Evolutionary conservation across 2,329 filamentous ascomycete species (phyloP), one percentile per base, ranked within the genome.

Genomic region (Penicillium sumatraense): DNA sequence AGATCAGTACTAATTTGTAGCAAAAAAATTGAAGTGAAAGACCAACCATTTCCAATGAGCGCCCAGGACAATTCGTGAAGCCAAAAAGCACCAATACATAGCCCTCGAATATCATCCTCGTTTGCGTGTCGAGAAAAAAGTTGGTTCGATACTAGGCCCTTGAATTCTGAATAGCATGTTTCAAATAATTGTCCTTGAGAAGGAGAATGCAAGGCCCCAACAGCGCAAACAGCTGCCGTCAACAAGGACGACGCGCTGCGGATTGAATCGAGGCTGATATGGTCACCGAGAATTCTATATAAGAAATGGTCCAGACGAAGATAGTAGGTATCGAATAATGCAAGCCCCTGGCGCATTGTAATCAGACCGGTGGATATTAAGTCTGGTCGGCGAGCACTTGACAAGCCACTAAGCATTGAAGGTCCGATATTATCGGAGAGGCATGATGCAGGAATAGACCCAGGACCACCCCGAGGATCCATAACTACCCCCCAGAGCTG

Each of bases 1-100:
- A 26, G 29, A 49, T 56, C 31, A 61, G 47, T 23, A 23, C 14
- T 16, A 9, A 1, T 9, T 2, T n/a, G 14, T 3, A 8, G 9
- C 2, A 27, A 9, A 16, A 11, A 13, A 33, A 18, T 21, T 4
- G 7, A 24, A 3, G 16, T 27, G 14, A 20, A n/a, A 20, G 10
- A 44, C 49, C 27, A 3, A 52, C 31, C 42, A 26, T 51, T 55
- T 45, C 51, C 63, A 27, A 64, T 60, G 11, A 67, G 27, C 11
- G 56, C 49, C 65, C 67, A 69, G 1, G 66, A 69, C 4, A 81
- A 70, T 52, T 81, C 78, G 48, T 75, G 75, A 1, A 81, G 69
- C 79, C 79, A 81, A 57, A 80, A 81, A 11, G 78, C 75, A 14
- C 74, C 79, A 24, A 81, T 76, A 49, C 79, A 81, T 23, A 82